A percentile compares a stretch with the other conserved stretches of the same genome.
phyloP scores from a whole-genome alignment of 805 yeast species.

The Candida ortonii region DNA sequence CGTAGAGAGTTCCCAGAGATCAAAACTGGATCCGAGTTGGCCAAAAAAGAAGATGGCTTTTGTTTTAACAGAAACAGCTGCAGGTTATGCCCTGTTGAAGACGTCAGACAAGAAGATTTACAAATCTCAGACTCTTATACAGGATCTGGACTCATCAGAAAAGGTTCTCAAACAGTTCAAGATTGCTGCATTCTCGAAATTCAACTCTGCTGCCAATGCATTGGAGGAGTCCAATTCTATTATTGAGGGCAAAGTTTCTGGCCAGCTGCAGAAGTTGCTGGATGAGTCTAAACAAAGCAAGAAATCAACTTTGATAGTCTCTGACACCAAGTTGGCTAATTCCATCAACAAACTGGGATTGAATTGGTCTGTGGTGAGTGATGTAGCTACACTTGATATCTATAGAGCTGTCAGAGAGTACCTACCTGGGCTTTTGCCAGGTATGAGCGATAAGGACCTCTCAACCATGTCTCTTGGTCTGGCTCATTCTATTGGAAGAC shows the following conservation, averaged over 20 bases:
- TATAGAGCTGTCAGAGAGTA: slow-evolving; percentile 94
- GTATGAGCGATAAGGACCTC: slow-evolving; percentile 78
- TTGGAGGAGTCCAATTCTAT: slow-evolving; percentile 91
- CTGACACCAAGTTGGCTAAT: slow-evolving; percentile 94
- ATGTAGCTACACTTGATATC: slow-evolving; percentile 90
- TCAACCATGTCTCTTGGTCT: slow-evolving; percentile 96
- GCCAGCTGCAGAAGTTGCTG: slow-evolving; percentile 72
- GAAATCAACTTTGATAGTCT: slow-evolving; percentile 82
- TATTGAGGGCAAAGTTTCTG: slow-evolving; percentile 90
- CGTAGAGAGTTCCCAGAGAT: no score
- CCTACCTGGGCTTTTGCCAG: slow-evolving; percentile 91
- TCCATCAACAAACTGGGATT: slow-evolving; percentile 93
- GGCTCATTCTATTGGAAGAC: slow-evolving; percentile 98
- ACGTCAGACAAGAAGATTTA: slow-evolving; percentile 97
- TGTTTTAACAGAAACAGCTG: slow-evolving; percentile 96
- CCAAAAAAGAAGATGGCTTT: slow-evolving; percentile 73
- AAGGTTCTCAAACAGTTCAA: slow-evolving; percentile 88
- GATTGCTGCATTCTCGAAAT: slow-evolving; percentile 93
- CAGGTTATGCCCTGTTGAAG: slow-evolving; percentile 96
- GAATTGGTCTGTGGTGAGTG: slow-evolving; percentile 84
- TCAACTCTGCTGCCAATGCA: slow-evolving; percentile 91
- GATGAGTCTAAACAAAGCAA: slow-evolving; percentile 76
- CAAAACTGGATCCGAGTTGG: no score
- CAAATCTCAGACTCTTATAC: slow-evolving; percentile 70
- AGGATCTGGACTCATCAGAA: slow-evolving; percentile 77